Base-by-base conservation (phyloP, 2,329 filamentous ascomycete genomes). In the Aspergillus novofumigatus region DNA sequence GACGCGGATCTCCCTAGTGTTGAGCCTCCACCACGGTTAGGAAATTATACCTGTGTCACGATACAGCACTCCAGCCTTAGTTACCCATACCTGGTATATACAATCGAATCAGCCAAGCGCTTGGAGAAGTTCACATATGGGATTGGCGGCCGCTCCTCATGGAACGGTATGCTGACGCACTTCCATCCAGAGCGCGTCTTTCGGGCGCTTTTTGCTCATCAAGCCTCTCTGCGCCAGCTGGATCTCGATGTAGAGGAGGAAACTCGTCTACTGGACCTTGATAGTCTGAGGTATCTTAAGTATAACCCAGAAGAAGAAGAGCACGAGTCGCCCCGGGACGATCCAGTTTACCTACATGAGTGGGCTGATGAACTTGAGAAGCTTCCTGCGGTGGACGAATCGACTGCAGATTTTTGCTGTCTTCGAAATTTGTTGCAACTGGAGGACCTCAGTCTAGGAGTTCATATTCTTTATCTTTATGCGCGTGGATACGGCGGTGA, bases 101-200 rank as follows among this genome's bases (percentile, higher is more conserved):
- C 23, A 26, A 53, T 53, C 6, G 52, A 53, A 44, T 38, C 52
- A 32, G 52, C 52, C 45, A 53, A 53, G 20, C 42, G n/a, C 11
- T 23, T 53, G 17, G 32, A 35, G 21, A 44, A 53, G 11, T 41
- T 53, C 10, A 32, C 47, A 32, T 21, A 29, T 23, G 32, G 41
- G 4, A 32, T 48, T 20, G 52, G 41, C 28, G 52, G 52, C n/a
- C 52, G 44, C 35, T 41, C 35, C 35, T 41, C 35, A 41, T 17
- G 35, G 21, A 28, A n/a, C 38, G 28, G 26, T 14, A 32, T 28
- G 20, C 17, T 21, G 17, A 32, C 9, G 21, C 20, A 2, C 9
- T 29, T 53, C 25, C 20, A 49, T 28, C 52, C 28, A 21, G 26
- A 47, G 32, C 20, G 17, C 9, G 20, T 48, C 11, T 48, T 53